These are phyloP conservation scores for Phlebiopsis gigantea DNA, from an alignment of 768 basidiomycete genomes.

Conservation along the genomic window DNA sequence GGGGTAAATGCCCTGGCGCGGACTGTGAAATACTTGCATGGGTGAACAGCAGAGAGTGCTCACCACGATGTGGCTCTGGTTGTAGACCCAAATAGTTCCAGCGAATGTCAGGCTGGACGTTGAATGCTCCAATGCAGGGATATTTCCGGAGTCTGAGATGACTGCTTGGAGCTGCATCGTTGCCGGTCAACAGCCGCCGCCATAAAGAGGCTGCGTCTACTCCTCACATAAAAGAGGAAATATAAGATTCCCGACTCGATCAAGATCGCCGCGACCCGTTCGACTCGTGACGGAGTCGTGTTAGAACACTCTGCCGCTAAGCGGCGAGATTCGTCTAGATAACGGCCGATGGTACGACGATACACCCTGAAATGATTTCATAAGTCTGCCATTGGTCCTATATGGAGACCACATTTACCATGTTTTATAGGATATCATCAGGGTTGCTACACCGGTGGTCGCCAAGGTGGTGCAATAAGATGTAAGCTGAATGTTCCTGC, in stretches of 20 bases:
- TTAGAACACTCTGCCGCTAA: background rate
- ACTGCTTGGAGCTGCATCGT: background rate
- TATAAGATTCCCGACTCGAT: constrained; percentile 22
- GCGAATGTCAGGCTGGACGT: constrained; percentile 11
- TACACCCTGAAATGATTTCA: background rate
- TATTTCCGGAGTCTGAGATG: constrained; percentile 3
- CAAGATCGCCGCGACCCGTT: constrained; percentile 15
- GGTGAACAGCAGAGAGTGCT: background rate
- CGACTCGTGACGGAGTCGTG: constrained; percentile 1
- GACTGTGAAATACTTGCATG: background rate
- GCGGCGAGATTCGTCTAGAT: background rate
- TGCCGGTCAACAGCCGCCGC: background rate
- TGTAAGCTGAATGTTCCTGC: constrained; percentile 16
- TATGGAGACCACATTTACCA: constrained; percentile 11
- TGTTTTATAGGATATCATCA: constrained; percentile 16
- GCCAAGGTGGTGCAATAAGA: constrained; percentile 17
- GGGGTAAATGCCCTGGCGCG: constrained; percentile 18
- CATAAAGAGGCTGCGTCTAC: background rate
- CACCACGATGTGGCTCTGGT: constrained; percentile 18
- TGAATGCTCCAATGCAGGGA: background rate
- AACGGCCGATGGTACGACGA: background rate
- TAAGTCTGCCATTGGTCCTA: background rate
- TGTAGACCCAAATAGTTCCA: constrained; percentile 9
- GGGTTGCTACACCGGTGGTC: constrained; percentile 18
- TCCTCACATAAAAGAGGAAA: constrained; percentile 21